Conservation (phyloP, 345 rosid genomes). For the Pistacia atlantica region DNA sequence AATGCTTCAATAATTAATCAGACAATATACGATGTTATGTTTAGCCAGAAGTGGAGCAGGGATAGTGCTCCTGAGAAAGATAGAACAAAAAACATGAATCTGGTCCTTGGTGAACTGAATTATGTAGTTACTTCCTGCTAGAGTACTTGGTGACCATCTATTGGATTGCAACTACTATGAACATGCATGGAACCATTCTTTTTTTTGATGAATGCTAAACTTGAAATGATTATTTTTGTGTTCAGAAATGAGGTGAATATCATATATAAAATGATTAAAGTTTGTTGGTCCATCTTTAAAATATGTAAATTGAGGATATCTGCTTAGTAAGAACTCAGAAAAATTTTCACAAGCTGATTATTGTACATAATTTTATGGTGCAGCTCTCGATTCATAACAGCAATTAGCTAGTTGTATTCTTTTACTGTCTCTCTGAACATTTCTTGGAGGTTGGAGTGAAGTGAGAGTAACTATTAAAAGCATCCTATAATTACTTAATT, state of each 20-base stretch:
- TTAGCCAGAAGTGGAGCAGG: neutral
- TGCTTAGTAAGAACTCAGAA: neutral
- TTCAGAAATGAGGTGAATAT: neutral
- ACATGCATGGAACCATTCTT: neutral
- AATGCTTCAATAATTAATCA: neutral
- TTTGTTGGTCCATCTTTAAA: neutral
- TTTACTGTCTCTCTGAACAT: neutral
- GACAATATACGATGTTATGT: neutral
- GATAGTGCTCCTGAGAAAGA: neutral
- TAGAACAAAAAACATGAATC: too few species aligned
- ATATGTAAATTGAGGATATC: neutral
- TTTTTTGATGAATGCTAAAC: neutral
- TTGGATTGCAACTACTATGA: conserved; percentile 1
- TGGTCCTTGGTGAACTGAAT: neutral
- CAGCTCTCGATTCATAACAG: neutral
- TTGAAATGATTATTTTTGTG: neutral
- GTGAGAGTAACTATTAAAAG: too few species aligned
- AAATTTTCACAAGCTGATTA: neutral
- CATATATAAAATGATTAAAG: neutral
- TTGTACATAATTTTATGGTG: neutral
- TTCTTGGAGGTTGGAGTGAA: too few species aligned
- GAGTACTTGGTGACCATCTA: neutral
- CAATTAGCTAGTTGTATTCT: neutral
- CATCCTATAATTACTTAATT: neutral
- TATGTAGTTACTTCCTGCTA: neutral